Conservation (phyloP, 176 grass and related monocot genomes). For the Saccharum officinarum region DNA sequence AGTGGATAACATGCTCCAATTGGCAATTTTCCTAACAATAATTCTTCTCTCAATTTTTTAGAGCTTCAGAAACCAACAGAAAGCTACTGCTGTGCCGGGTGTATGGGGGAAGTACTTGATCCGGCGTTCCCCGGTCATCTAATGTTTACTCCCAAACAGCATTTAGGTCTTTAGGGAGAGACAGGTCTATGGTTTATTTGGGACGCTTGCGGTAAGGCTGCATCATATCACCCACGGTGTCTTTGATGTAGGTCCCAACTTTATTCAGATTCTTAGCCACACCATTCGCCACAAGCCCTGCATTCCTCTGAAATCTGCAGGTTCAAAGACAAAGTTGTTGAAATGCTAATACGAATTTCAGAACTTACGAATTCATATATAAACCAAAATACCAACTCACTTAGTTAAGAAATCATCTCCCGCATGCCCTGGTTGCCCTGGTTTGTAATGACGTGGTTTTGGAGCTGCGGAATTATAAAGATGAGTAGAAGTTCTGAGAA, state of each 20-base stretch:
- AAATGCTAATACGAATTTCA: conserved; percentile 7
- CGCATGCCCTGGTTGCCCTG: conserved; percentile 48
- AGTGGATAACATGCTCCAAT: neutral
- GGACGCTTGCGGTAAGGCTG: conserved; percentile 76
- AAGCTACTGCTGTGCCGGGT: conserved; percentile 9
- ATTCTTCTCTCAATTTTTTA: neutral
- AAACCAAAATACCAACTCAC: conserved; percentile 50
- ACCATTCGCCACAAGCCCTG: conserved; percentile 76
- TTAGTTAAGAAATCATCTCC: conserved; percentile 68
- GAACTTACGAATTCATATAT: neutral
- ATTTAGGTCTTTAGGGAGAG: conserved; percentile 1
- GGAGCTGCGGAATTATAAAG: conserved; percentile 39
- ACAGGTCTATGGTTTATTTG: conserved; percentile 52
- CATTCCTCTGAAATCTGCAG: conserved; percentile 83
- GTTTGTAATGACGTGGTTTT: conserved; percentile 39
- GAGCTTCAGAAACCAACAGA: neutral
- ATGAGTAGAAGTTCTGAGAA: conserved; percentile 18
- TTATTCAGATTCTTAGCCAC: conserved; percentile 77
- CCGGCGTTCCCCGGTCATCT: neutral
- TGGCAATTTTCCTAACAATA: neutral
- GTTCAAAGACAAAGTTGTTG: conserved; percentile 9
- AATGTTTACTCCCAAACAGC: conserved; percentile 1
- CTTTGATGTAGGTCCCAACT: conserved; percentile 80
- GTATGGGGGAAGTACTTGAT: neutral
- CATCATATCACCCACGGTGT: conserved; percentile 74